Evolutionary conservation across 2,329 filamentous ascomycete species (phyloP).

Genomic region (Cytospora piceicola): DNA sequence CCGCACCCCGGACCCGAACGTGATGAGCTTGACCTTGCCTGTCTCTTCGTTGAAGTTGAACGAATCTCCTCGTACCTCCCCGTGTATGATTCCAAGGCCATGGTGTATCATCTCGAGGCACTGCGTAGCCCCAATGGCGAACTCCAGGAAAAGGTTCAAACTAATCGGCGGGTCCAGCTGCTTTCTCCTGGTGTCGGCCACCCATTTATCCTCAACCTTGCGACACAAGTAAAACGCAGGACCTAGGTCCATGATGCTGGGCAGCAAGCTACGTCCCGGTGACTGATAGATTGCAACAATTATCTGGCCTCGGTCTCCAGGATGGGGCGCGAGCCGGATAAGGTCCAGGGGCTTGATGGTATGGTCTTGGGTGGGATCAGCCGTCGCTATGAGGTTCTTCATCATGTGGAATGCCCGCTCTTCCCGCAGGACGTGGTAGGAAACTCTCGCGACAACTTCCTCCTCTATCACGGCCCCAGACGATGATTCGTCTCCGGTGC

Average conservation of each 20-base stretch:
- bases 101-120: constrained; percentile 92
- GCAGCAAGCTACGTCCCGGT: constrained; percentile 74
- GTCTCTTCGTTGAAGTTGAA: constrained; percentile 82
- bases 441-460: constrained; percentile 79
- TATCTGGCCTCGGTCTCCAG: constrained; percentile 71
- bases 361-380: constrained; percentile 74
- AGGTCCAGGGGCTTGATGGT: constrained; percentile 83
- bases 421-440: constrained; percentile 78
- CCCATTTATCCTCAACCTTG: constrained; percentile 56
- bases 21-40: constrained; percentile 75
- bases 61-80: constrained; percentile 86
- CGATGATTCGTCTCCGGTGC: constrained; percentile 35
- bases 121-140: constrained; percentile 85
- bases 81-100: constrained; percentile 82
- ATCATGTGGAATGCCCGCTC: constrained; percentile 87
- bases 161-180: constrained; percentile 64
- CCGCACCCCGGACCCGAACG: constrained; percentile 83
- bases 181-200: constrained; percentile 49
- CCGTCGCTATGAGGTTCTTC: constrained; percentile 70
- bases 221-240: constrained; percentile 69
- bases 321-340: constrained; percentile 68
- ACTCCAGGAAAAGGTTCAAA: constrained; percentile 80
- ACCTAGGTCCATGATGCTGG: constrained; percentile 74
- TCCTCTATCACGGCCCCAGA: constrained; percentile 59
- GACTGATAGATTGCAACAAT: constrained; percentile 81